Base-by-base conservation (phyloP, 2,329 filamentous ascomycete species). In the Ceratocystis harringtonii region DNA sequence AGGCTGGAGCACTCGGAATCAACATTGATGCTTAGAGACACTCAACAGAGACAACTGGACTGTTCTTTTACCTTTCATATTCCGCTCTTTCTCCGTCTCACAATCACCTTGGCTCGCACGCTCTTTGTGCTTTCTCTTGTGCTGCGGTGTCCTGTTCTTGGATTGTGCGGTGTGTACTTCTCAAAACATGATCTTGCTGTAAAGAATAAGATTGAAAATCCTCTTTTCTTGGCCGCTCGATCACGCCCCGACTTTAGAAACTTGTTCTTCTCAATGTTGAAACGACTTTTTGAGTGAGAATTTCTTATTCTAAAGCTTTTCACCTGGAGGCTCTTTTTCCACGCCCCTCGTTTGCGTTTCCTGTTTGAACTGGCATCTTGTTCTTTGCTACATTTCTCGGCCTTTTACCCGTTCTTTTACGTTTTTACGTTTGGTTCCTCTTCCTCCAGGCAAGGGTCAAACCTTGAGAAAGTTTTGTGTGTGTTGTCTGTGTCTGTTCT, bases 391-490 rank as follows among this genome's bases (percentile, higher is more conserved):
- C 25, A 30, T 48, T 41, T 32, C 48, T 64, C 63, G 52, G 12
- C 28, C 43, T 65, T 30, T 36, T 58, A 58, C 55, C 36, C 55
- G 28, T 36, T 58, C 43, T 52, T 55, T 45, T 65, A 17, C 55
- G 22, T 12, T 52, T 55, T 45, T 65, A 17, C 55, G 22, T 12
- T 32, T 44, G 19, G 36, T 15, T 41, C 36, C 36, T 41, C 36
- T 41, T 41, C 36, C 36, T 58, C 57, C 12, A 48, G 41, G 64
- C 30, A 61, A 62, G 48, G 62, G 64, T 66, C 28, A 36, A 64
- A 58, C 41, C n/a, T 28, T 30, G 41, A 28, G 17, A 25, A n/a
- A 30, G 63, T 19, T 45, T 19, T 43, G 48, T 22, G 48, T 60
- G 17, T 58, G 22, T 41, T 22, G n/a, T 12, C 44, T 28, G 12